Base-by-base conservation (phyloP, 768 basidiomycete species). In the Mycena alexandri region DNA sequence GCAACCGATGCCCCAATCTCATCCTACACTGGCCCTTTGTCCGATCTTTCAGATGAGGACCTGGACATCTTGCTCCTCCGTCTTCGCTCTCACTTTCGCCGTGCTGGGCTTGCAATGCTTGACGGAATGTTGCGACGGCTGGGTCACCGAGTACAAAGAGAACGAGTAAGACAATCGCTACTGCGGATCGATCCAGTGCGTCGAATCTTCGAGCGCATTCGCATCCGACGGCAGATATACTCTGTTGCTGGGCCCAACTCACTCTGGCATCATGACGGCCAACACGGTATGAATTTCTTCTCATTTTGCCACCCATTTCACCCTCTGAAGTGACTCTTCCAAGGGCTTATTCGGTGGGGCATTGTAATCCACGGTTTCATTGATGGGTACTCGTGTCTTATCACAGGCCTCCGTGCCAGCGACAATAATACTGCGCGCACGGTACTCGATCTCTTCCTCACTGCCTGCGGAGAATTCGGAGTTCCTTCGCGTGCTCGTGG, bases 201-300 rank as follows among this genome's bases (percentile, higher is more conserved):
- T 19, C 41, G 65, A 17, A 61, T 67, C 13, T 74, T 70, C 38
- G 59, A 67, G 52, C 47, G 71, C 13, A 70, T 67, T 13, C 33
- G 43, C 22, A 72, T 73, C 10, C 67, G 67, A 10, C 71, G 75
- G 2, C 55, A 74, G 0, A 53, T 62, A 9, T 78, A 79, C 55
- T 51, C 42, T 17, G 78, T 79, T 41, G 69, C 73, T 29, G 78
- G 76, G 4, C 74, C 75, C 10, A 80, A 80, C 68, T 75, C 75
- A 0, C 68, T 80, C 0, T 79, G 78, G 78, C 79, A 81, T 61
- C 77, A 80, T 71, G 78, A 59, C 16, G 64, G 57, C 1, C 64
- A 65, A 36, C 64, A 65, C 29, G 64, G 64, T 38, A 10, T 54
- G 14, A 42, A 34, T 34, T 54, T 41, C n/a, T 29, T 42, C 22